phyloP scores from a whole-genome alignment of 306 rosid species.

The Gynostemma pentaphyllum region DNA sequence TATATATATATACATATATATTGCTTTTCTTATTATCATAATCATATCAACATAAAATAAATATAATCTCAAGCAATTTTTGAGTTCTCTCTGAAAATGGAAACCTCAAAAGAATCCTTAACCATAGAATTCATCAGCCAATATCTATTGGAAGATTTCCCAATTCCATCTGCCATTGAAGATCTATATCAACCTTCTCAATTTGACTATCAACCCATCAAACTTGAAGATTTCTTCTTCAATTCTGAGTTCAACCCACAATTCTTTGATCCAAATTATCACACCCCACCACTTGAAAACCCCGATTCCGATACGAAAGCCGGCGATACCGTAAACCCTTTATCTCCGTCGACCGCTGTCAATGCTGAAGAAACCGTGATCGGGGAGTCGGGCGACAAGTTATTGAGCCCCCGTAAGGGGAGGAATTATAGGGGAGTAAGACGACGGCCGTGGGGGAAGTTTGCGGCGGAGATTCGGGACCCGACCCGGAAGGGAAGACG shows the following conservation, averaged over 20 bases:
- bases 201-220: conserved; percentile 41
- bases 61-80: neutral
- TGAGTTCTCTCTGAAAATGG: conserved; percentile 7
- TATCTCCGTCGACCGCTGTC: neutral
- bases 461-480: conserved; percentile 20
- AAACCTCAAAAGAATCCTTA: conserved; percentile 13
- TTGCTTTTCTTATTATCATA: neutral
- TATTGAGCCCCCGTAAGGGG: conserved; percentile 39
- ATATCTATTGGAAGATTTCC: conserved; percentile 28
- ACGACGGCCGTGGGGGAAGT: conserved; percentile 7
- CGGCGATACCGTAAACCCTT: conserved; percentile 3
- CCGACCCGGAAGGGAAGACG: conserved; percentile 30
- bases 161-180: no score
- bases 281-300: conserved; percentile 5
- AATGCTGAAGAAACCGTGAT: conserved; percentile 11
- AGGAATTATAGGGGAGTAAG: conserved; percentile 19
- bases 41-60: neutral
- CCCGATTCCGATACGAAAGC: conserved; percentile 14
- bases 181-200: conserved; percentile 12
- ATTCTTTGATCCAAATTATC: conserved; percentile 4
- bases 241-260: conserved; percentile 29
- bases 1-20: neutral
- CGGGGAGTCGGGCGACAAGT: conserved; percentile 30
- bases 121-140: conserved; percentile 27
- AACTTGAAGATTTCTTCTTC: conserved; percentile 30